Evolutionary conservation across 768 basidiomycete species (phyloP).

Genomic region (Boletus subcaerulescens): DNA sequence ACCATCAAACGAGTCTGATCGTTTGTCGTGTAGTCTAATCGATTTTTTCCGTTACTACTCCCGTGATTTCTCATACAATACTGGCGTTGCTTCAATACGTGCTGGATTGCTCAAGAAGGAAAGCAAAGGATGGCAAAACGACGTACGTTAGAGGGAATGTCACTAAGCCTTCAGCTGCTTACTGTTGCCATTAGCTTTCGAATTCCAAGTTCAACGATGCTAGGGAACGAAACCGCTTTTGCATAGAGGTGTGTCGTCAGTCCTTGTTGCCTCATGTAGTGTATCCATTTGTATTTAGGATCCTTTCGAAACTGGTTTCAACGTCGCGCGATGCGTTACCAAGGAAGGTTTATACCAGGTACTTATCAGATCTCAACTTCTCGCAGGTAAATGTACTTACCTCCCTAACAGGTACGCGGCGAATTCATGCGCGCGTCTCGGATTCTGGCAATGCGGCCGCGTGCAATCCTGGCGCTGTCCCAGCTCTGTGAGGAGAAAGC

Average conservation of each 20-base stretch:
- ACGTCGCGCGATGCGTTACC: slow-evolving; percentile 95
- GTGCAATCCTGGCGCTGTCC: slow-evolving; percentile 77
- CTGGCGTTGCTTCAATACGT: slow-evolving; percentile 87
- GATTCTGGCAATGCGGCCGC: slow-evolving; percentile 75
- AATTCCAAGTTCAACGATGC: slow-evolving; percentile 59
- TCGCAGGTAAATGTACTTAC: not conserved
- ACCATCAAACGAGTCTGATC: slow-evolving; percentile 2
- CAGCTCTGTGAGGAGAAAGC: slow-evolving; percentile 91
- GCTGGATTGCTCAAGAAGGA: slow-evolving; percentile 88
- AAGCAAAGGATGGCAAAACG: slow-evolving; percentile 91
- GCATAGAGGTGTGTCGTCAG: slow-evolving; percentile 73
- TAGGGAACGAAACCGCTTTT: slow-evolving; percentile 90
- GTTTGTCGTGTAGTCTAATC: slow-evolving; percentile 62
- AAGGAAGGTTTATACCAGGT: slow-evolving; percentile 95
- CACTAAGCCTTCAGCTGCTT: not conserved
- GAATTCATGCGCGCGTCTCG: slow-evolving; percentile 97
- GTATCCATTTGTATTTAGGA: slow-evolving; percentile 51
- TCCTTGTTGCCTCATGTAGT: not conserved
- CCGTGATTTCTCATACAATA: slow-evolving; percentile 89
- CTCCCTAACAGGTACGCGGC: slow-evolving; percentile 77
- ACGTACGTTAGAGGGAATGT: slow-evolving; percentile 49
- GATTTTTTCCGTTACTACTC: slow-evolving; percentile 98
- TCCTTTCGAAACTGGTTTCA: slow-evolving; percentile 95
- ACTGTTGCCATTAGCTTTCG: slow-evolving; percentile 39
- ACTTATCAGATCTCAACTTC: not conserved